Percentiles rank a stretch among this genome's conserved stretches.
Evolutionary conservation across 257 asterid genomes (phyloP).

Genomic region (Leptodermis oblonga): DNA sequence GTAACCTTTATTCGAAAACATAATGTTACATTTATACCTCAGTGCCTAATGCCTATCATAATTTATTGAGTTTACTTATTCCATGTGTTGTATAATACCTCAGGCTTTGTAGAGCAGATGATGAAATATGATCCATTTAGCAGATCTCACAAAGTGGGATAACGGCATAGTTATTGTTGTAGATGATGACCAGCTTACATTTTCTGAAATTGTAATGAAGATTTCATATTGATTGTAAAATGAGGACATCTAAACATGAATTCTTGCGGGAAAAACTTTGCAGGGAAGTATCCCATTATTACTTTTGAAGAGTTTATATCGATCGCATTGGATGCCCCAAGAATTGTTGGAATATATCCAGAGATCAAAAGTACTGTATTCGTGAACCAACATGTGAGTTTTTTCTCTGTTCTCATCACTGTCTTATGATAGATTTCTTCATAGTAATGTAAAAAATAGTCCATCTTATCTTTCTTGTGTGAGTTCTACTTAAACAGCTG

Average conservation of each 20-base stretch:
- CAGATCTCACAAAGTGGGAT: neutral
- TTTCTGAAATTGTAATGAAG: neutral
- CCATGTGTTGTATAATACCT: neutral
- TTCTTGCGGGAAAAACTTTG: conserved; percentile 10
- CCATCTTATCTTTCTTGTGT: neutral
- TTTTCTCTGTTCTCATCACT: conserved; percentile 17
- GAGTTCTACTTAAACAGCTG: conserved; percentile 4
- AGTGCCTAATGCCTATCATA: no score
- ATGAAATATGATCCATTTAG: neutral
- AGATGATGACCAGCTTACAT: neutral
- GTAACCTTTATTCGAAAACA: neutral
- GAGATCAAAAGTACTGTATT: conserved; percentile 91
- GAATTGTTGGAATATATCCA: conserved; percentile 96
- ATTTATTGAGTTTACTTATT: neutral
- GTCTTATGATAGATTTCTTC: neutral
- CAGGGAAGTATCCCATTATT: conserved; percentile 79
- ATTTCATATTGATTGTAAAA: neutral
- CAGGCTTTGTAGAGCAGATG: neutral
- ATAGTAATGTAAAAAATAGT: no score
- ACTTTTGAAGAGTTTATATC: conserved; percentile 85
- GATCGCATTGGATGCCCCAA: conserved; percentile 77
- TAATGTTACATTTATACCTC: no score
- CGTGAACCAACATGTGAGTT: conserved; percentile 76
- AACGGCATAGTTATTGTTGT: neutral
- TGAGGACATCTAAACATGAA: neutral